Evolutionary conservation across 2,329 filamentous ascomycete species (phyloP).

Genomic region (Mycosphaerella sp.): DNA sequence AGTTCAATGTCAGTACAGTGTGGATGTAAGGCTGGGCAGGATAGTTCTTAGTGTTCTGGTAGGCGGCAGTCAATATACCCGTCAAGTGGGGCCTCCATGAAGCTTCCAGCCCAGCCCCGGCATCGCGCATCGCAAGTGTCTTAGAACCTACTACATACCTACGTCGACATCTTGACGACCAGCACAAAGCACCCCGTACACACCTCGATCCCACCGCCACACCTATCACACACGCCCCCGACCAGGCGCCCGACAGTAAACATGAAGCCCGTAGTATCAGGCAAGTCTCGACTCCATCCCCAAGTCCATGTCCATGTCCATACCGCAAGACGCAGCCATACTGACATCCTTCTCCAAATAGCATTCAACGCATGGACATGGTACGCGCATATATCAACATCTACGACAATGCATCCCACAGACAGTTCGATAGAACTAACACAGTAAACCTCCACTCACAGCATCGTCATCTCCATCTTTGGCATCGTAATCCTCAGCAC

Average conservation of each 20-base stretch:
- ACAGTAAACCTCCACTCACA: constrained; percentile 35
- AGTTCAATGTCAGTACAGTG: background rate
- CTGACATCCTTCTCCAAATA: no score
- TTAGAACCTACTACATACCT: background rate
- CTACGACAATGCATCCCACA: background rate
- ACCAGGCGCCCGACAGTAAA: constrained; percentile 35
- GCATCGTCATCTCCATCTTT: constrained; percentile 63
- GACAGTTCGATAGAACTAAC: constrained; percentile 7
- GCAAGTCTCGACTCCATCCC: no score
- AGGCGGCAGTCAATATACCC: no score
- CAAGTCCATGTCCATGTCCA: no score
- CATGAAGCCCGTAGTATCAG: constrained; percentile 91
- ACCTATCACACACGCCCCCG: constrained; percentile 2
- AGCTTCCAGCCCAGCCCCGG: no score
- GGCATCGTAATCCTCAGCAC: constrained; percentile 60
- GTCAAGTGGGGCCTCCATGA: no score
- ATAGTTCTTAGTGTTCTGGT: no score
- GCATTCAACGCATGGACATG: constrained; percentile 93
- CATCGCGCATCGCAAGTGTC: background rate
- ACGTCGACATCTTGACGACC: background rate
- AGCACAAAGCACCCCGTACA: background rate
- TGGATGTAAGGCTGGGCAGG: no score
- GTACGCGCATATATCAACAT: constrained; percentile 47
- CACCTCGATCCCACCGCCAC: background rate
- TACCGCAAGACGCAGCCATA: no score